A percentile compares a stretch with the other conserved stretches of the same genome.
Evolutionary conservation across 2,329 filamentous ascomycete genomes (phyloP).

Genomic region (Fusarium phyllophilum): DNA sequence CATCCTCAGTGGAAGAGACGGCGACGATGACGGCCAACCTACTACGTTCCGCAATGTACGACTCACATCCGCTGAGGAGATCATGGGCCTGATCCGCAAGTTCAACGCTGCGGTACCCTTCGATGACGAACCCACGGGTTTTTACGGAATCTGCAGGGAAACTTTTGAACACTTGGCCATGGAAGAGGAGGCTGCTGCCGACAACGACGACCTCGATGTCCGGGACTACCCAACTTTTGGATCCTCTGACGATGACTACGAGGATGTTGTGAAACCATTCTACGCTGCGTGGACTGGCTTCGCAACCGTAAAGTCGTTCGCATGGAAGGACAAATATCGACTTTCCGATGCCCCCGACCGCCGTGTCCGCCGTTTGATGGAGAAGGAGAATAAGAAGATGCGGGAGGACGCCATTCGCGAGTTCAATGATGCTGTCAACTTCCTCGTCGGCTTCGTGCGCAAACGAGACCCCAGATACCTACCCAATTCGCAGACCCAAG

Average conservation of each 20-base stretch:
- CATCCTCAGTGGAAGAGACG: slow-evolving; percentile 76
- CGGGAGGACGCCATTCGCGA: slow-evolving; percentile 85
- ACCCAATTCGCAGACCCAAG: slow-evolving; percentile 79
- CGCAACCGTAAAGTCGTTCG: slow-evolving; percentile 83
- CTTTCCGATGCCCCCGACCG: slow-evolving; percentile 89
- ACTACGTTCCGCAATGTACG: slow-evolving; percentile 75
- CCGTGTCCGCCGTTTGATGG: slow-evolving; percentile 83
- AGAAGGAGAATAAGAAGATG: slow-evolving; percentile 90
- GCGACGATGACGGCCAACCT: slow-evolving; percentile 57
- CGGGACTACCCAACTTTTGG: slow-evolving; percentile 86
- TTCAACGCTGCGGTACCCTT: slow-evolving; percentile 84
- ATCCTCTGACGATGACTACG: slow-evolving; percentile 76
- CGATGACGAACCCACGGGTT: slow-evolving; percentile 81
- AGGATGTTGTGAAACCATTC: slow-evolving; percentile 81
- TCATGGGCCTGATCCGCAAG: slow-evolving; percentile 79
- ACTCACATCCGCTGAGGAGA: slow-evolving; percentile 82
- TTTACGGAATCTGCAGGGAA: slow-evolving; percentile 82
- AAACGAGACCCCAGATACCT: slow-evolving; percentile 91
- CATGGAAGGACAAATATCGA: slow-evolving; percentile 88
- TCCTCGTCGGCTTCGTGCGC: slow-evolving; percentile 86
- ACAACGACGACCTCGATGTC: slow-evolving; percentile 70
- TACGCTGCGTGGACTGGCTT: slow-evolving; percentile 86
- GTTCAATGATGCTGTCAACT: slow-evolving; percentile 91
- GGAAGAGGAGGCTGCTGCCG: slow-evolving; percentile 81
- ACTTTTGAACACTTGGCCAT: slow-evolving; percentile 82